phyloP scores from a whole-genome alignment of 306 rosid genomes.

The Prunus armeniaca region DNA sequence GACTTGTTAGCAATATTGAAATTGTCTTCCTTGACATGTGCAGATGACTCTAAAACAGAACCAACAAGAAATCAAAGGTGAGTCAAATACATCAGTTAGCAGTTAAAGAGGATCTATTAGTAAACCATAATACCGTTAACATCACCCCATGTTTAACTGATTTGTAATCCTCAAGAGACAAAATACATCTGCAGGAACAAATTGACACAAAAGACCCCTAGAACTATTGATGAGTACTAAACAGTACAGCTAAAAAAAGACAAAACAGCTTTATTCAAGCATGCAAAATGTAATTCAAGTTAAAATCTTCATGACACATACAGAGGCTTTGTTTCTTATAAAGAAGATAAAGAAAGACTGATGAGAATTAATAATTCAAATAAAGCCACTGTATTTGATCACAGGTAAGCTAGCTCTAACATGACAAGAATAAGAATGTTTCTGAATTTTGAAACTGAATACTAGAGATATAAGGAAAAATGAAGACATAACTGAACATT shows the following conservation, averaged over 20 bases:
- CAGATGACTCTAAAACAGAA: constrained; percentile 58
- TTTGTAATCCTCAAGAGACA: background rate
- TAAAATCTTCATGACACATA: background rate
- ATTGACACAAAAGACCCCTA: background rate
- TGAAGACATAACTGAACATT: background rate
- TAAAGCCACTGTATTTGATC: background rate
- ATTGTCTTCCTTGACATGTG: constrained; percentile 46
- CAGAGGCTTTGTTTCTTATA: background rate
- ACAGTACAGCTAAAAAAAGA: background rate
- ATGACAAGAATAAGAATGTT: background rate
- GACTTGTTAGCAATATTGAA: constrained; percentile 37
- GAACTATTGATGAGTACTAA: background rate
- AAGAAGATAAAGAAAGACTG: background rate
- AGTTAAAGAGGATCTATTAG: background rate
- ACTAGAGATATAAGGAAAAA: background rate
- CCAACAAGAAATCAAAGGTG: constrained; percentile 16
- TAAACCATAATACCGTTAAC: background rate
- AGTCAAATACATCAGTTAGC: constrained; percentile 18
- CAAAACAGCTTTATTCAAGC: background rate
- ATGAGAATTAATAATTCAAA: background rate
- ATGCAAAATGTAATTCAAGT: background rate
- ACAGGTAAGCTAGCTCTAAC: background rate
- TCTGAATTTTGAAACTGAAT: background rate
- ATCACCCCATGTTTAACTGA: background rate
- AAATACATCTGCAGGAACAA: background rate